Percentiles rank a stretch among this genome's conserved stretches.
These are phyloP conservation scores for Wickerhamomyces bovis DNA, from an alignment of 805 yeast species.

Conservation along the genomic window DNA sequence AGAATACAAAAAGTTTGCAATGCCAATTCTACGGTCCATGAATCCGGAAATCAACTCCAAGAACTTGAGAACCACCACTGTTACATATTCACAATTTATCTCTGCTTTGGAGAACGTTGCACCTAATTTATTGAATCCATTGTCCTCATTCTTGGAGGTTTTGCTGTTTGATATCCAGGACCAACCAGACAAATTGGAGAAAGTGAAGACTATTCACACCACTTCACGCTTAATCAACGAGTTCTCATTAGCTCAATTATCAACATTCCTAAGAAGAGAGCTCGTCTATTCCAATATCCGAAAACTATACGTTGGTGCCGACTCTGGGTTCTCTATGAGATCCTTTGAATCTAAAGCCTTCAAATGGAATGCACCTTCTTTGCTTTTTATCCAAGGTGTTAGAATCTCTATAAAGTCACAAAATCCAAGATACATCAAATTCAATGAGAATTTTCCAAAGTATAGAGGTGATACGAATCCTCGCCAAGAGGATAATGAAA, in stretches of 20 bases:
- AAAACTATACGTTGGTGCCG: conserved; percentile 66
- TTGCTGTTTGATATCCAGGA: conserved; percentile 28
- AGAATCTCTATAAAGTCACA: conserved; percentile 22
- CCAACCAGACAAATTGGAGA: conserved; percentile 1
- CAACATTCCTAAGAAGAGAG: conserved; percentile 32
- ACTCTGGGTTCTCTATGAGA: conserved; percentile 81
- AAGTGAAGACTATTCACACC: conserved; percentile 7
- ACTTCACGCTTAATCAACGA: conserved; percentile 35
- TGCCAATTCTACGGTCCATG: conserved; percentile 44
- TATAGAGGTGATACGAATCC: conserved; percentile 25
- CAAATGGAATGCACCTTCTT: conserved; percentile 87
- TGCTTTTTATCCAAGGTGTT: conserved; percentile 61
- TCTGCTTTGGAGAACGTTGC: conserved; percentile 27
- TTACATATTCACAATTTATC: conserved; percentile 30
- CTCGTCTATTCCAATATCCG: conserved; percentile 42
- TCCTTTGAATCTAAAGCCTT: conserved; percentile 78
- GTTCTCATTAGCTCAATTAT: conserved; percentile 35
- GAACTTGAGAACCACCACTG: conserved; percentile 15
- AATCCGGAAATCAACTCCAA: conserved; percentile 29
- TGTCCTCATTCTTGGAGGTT: conserved; percentile 38
- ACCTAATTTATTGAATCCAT: conserved; percentile 40
- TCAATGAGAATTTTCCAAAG: conserved; percentile 43
- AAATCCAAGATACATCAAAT: conserved; percentile 44
- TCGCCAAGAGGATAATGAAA: conserved; percentile 29
- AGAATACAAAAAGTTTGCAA: conserved; percentile 38